phyloP scores from a whole-genome alignment of 805 yeast species.

The Starmerella bombicola region DNA sequence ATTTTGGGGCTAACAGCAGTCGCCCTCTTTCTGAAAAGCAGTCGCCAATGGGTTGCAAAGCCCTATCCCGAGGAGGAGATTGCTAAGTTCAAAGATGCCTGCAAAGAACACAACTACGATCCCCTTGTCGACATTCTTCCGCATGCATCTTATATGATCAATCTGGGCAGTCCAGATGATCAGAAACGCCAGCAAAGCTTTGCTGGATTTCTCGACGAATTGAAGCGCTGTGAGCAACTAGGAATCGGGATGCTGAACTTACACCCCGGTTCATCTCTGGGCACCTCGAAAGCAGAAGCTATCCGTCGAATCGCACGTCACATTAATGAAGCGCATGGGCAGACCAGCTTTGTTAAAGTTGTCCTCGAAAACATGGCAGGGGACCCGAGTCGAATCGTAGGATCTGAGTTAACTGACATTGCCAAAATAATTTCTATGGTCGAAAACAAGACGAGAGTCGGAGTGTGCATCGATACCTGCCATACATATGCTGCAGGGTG shows the following conservation, averaged over 20 bases:
- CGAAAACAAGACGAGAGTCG: slow-evolving; percentile 75
- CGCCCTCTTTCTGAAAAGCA: slow-evolving; percentile 82
- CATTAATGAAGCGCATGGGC: slow-evolving; percentile 62
- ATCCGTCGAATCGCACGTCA: slow-evolving; percentile 59
- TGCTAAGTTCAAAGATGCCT: slow-evolving; percentile 47
- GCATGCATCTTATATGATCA: slow-evolving; percentile 89
- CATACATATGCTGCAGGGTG: slow-evolving; percentile 96
- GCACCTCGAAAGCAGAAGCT: slow-evolving; percentile 55
- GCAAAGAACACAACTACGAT: slow-evolving; percentile 46
- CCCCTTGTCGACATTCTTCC: slow-evolving; percentile 55
- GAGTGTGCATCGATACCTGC: slow-evolving; percentile 93
- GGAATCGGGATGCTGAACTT: slow-evolving; percentile 79
- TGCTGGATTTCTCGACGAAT: slow-evolving; percentile 71
- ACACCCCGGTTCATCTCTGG: slow-evolving; percentile 75
- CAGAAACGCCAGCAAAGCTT: slow-evolving; percentile 68
- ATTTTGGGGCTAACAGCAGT: slow-evolving; percentile 61
- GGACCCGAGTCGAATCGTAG: slow-evolving; percentile 71
- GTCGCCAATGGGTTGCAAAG: slow-evolving; percentile 84
- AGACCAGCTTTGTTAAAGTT: slow-evolving; percentile 68
- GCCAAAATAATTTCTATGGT: slow-evolving; percentile 60
- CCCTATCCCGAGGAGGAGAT: slow-evolving; percentile 57
- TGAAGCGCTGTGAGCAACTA: slow-evolving; percentile 72
- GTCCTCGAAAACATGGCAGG: slow-evolving; percentile 98
- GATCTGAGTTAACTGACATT: slow-evolving; percentile 67
- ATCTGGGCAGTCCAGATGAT: slow-evolving; percentile 77